Conservation (phyloP, 2,329 filamentous ascomycete genomes). For the Colletotrichum shisoi region DNA sequence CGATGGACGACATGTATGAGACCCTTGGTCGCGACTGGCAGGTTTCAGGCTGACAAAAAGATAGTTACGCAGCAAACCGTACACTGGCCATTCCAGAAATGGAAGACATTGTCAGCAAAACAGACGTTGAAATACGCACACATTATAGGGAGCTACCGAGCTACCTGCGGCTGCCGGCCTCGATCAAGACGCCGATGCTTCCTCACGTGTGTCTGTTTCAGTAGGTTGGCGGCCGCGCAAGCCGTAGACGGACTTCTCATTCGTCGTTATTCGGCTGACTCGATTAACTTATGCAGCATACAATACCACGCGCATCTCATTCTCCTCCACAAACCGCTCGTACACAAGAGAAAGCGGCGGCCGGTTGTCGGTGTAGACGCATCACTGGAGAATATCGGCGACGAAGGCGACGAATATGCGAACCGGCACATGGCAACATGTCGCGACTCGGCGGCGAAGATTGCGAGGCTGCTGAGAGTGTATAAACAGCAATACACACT, state of each 20-base stretch:
- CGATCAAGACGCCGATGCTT: constrained; percentile 33
- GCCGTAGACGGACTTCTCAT: not conserved
- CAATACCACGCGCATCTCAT: constrained; percentile 42
- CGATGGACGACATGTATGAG: constrained; percentile 39
- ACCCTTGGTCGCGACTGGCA: no score
- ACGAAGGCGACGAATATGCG: not conserved
- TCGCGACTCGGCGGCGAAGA: constrained; percentile 41
- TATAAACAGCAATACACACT: constrained; percentile 42
- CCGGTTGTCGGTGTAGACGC: not conserved
- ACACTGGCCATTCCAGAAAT: constrained; percentile 26
- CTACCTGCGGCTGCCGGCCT: constrained; percentile 36
- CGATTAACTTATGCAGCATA: constrained; percentile 35
- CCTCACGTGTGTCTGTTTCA: constrained; percentile 43
- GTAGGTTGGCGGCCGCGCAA: constrained; percentile 27
- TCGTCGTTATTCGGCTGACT: not conserved
- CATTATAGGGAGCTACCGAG: constrained; percentile 39
- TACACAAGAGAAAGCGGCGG: constrained; percentile 16
- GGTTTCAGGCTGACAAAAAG: not conserved
- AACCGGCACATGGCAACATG: constrained; percentile 40
- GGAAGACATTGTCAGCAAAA: constrained; percentile 38
- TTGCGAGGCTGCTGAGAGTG: constrained; percentile 38
- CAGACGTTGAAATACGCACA: constrained; percentile 39
- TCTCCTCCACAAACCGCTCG: constrained; percentile 41
- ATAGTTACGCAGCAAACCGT: constrained; percentile 23
- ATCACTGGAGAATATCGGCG: not conserved